A percentile compares a stretch with the other conserved stretches of the same genome.
Conservation (phyloP, 495 filamentous ascomycete species). For the Bacidia rubella region DNA sequence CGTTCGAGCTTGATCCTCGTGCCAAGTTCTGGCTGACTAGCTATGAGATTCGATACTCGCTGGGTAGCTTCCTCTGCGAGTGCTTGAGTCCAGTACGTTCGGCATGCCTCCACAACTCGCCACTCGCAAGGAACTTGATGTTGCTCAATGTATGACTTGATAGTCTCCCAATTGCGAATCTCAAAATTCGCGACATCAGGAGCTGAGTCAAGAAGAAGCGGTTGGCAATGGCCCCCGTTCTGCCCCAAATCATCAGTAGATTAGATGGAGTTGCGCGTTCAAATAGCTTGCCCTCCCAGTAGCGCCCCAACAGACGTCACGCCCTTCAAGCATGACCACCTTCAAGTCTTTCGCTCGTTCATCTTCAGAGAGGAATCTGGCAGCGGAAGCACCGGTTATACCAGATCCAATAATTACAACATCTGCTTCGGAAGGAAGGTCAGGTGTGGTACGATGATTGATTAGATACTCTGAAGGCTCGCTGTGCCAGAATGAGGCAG, state of each 20-base stretch:
- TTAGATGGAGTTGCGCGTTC: background rate
- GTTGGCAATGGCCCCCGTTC: conserved; percentile 68
- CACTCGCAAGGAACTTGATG: conserved; percentile 51
- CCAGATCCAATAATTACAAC: conserved; percentile 63
- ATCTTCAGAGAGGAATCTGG: conserved; percentile 43
- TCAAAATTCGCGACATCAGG: conserved; percentile 50
- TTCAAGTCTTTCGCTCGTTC: conserved; percentile 24
- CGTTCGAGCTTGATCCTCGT: conserved; percentile 17
- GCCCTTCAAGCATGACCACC: conserved; percentile 64
- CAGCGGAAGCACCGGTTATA: conserved; percentile 55
- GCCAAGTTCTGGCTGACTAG: conserved; percentile 38
- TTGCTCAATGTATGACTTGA: conserved; percentile 37
- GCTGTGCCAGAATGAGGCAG: conserved; percentile 61
- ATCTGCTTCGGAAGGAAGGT: conserved; percentile 44
- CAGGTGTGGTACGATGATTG: conserved; percentile 44
- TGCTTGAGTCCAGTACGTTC: conserved; percentile 36
- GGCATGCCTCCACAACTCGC: conserved; percentile 34
- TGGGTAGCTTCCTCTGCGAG: conserved; percentile 32
- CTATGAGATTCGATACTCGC: conserved; percentile 28
- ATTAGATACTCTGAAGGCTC: conserved; percentile 39
- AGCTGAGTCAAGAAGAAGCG: conserved; percentile 37
- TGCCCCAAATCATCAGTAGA: conserved; percentile 10
- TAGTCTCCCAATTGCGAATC: conserved; percentile 39
- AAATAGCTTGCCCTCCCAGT: conserved; percentile 43
- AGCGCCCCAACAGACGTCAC: conserved; percentile 67